Base-by-base conservation (phyloP, 306 rosid species). In the Pueraria montana region DNA sequence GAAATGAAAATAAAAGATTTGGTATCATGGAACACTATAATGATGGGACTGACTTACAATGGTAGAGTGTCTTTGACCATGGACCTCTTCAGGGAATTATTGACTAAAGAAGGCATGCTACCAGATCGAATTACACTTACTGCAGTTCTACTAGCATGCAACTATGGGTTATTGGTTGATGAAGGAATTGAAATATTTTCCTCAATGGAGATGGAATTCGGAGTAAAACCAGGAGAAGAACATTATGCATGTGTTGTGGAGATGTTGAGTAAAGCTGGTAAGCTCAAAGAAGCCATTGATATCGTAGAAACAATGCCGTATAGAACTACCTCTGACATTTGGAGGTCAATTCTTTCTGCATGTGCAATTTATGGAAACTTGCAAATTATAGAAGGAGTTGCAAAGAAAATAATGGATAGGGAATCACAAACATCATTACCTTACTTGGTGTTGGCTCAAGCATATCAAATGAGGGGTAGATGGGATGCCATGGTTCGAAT, bases 401-500 rank as follows among this genome's bases (percentile, higher is more conserved):
- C 95, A 18, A 82, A 80, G 45, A 87, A 46, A 86, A 84, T 93
- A 88, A 87, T 90, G 76, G 89, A 87, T 83, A 79, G 78, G 65
- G 92, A 87, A 56, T 91, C 93, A 9, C 82, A 85, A 3, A 84
- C 87, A 71, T 64, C 87, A 71, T 73, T 93, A 43, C 98, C 97
- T 40, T 90, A 90, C 85, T 38, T 83, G 63, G 91, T 89, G 43
- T 80, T 91, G 83, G 91, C 91, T 71, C 86, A 65, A 52, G 89
- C 86, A 52, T 95, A 90, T 87, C 87, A 83, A 69, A 84, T 86
- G 85, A 87, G 88, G 76, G 94, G 93, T 59, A 82, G 73, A 83
- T 95, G 98, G 98, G 97, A 95, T 89, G 89, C 94, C 76, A 73
- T 83, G 73, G 83, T 92, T 84, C 89, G 92, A 40, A 85, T 87